Conservation (phyloP, 768 basidiomycete genomes). For the Chalciporus pseudorubinellus region DNA sequence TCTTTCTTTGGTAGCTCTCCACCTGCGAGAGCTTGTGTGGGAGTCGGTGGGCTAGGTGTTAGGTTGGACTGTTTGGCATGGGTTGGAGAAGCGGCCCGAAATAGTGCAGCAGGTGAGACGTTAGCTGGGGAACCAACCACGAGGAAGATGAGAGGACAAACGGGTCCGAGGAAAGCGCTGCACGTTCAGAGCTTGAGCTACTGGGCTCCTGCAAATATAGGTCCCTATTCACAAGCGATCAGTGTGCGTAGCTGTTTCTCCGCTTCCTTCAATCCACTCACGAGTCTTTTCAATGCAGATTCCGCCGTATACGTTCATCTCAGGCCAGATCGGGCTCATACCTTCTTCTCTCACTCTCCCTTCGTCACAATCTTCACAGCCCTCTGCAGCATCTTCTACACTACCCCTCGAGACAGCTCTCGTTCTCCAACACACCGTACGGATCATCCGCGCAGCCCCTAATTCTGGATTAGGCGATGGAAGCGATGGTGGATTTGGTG, state of each 20-base stretch:
- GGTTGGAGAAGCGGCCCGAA: slow-evolving; percentile 16
- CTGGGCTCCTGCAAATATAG: slow-evolving; percentile 99
- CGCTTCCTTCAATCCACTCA: not conserved
- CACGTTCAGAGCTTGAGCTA: slow-evolving; percentile 97
- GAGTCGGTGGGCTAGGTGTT: slow-evolving; percentile 60
- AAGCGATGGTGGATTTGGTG: slow-evolving; percentile 26
- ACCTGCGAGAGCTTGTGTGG: slow-evolving; percentile 92
- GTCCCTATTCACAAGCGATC: slow-evolving; percentile 95
- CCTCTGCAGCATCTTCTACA: slow-evolving; percentile 53
- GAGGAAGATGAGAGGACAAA: slow-evolving; percentile 26
- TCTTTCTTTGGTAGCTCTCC: slow-evolving; percentile 88
- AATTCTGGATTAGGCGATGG: slow-evolving; percentile 37
- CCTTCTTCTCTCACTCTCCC: slow-evolving; percentile 74
- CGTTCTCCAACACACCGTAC: slow-evolving; percentile 73
- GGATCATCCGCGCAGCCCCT: slow-evolving; percentile 59
- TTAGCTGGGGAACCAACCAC: too few species aligned
- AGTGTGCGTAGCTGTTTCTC: slow-evolving; percentile 46
- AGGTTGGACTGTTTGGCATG: slow-evolving; percentile 84
- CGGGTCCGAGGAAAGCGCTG: slow-evolving; percentile 56
- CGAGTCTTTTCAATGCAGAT: slow-evolving; percentile 42
- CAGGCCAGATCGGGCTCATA: slow-evolving; percentile 92
- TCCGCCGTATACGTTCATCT: slow-evolving; percentile 76
- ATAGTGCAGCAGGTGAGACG: slow-evolving; percentile 11
- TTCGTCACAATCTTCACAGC: slow-evolving; percentile 22
- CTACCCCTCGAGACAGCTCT: slow-evolving; percentile 68